Evolutionary conservation across 2,329 filamentous ascomycete genomes (phyloP), one percentile per base, ranked within the genome.

Genomic region (Chaetomium strumarium): DNA sequence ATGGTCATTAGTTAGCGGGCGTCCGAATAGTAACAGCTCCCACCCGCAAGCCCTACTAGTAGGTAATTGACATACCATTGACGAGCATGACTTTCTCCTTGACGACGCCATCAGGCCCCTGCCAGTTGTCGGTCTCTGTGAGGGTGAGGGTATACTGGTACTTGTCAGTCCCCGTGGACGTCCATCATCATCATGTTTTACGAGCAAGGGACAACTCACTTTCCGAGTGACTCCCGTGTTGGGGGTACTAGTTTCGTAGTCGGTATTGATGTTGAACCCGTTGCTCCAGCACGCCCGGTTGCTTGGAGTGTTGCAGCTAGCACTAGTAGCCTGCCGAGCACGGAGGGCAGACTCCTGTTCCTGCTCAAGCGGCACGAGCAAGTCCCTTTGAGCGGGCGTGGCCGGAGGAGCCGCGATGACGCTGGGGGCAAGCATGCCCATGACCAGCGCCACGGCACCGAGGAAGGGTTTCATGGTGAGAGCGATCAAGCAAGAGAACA

Each of bases 31-130:
- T 14, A 37, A n/a, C n/a, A n/a, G n/a, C 34, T n/a, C 34, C 5
- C 34, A 16, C 34, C 7, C 12, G 3, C 11, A 37, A n/a, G 14
- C 34, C 11, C 13, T 13, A n/a, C n/a, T n/a, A n/a, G n/a, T n/a
- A n/a, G n/a, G n/a, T n/a, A 20, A 5, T 11, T 53, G 73, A 75
- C 59, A 73, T 69, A 42, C 72, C 72, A 58, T 79, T 77, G 58
- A 80, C 63, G 34, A 81, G 66, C 64, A 84, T 75, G 5, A 61
- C 62, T 37, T 61, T 60, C 5, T 60, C 43, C 52, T 67, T 66
- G 38, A 56, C 49, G 1, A 64, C 59, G 2, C 64, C 64, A 56
- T 67, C 65, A 0, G 63, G 62, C 1, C 63, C 65, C 8, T 46
- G 41, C 63, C 63, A 66, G 46, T 65, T 62, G 41, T 64, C 58